phyloP scores from a whole-genome alignment of 805 yeast species.

The Nakazawaea pomicola region DNA sequence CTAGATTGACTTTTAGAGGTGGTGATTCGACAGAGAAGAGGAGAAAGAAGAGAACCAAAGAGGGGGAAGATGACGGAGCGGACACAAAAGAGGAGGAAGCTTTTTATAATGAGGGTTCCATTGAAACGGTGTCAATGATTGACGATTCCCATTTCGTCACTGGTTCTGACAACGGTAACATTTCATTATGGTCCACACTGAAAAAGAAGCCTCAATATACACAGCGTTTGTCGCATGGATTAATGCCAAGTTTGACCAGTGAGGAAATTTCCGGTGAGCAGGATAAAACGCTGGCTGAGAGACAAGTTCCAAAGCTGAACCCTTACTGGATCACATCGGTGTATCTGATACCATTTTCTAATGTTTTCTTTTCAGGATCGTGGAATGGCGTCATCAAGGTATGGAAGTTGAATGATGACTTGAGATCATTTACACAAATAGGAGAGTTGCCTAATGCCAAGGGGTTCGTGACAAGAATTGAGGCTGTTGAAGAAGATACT shows the following conservation, averaged over 20 bases:
- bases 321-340: slow-evolving; percentile 87
- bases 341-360: slow-evolving; percentile 78
- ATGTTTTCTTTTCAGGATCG: slow-evolving; percentile 83
- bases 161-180: slow-evolving; percentile 91
- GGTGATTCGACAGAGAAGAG: slow-evolving; percentile 56
- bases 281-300: slow-evolving; percentile 26
- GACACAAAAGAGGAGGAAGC: slow-evolving; percentile 22
- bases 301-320: slow-evolving; percentile 62
- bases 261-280: slow-evolving; percentile 53
- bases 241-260: slow-evolving; percentile 35
- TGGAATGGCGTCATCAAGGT: slow-evolving; percentile 73
- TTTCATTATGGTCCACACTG: slow-evolving; percentile 84
- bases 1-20: slow-evolving; percentile 88
- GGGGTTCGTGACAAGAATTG: slow-evolving; percentile 69
- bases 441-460: slow-evolving; percentile 54
- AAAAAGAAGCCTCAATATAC: slow-evolving; percentile 83
- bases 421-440: slow-evolving; percentile 54
- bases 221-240: slow-evolving; percentile 74
- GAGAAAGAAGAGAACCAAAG: slow-evolving; percentile 29
- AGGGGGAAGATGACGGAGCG: slow-evolving; percentile 23
- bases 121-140: slow-evolving; percentile 84
- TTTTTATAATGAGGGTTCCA: slow-evolving; percentile 73
- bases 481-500: slow-evolving; percentile 38
- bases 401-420: slow-evolving; percentile 69
- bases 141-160: slow-evolving; percentile 93